A percentile compares a stretch with the other conserved stretches of the same genome.
Evolutionary conservation across 805 yeast species (phyloP).

Genomic region (Groenewaldozyma salmanticensis): DNA sequence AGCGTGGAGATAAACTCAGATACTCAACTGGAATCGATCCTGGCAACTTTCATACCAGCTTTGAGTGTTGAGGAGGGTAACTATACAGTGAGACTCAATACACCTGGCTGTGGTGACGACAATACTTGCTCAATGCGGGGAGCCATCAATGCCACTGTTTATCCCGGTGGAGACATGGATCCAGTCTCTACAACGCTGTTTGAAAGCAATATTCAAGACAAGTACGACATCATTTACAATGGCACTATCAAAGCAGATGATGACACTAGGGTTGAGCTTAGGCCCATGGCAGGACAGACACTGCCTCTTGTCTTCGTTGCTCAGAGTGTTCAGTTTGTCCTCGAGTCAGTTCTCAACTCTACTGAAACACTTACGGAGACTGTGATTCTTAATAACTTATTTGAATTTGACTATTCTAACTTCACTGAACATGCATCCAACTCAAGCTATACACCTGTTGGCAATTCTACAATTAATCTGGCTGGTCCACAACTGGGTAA

Average conservation of each 20-base stretch:
- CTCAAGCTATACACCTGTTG: constrained; percentile 29
- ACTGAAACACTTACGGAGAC: constrained; percentile 21
- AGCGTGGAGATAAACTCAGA: constrained; percentile 22
- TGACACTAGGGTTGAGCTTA: constrained; percentile 36
- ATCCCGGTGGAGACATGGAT: constrained; percentile 34
- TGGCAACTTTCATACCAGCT: constrained; percentile 54
- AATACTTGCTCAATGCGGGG: constrained; percentile 63
- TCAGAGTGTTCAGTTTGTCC: constrained; percentile 45
- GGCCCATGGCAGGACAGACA: constrained; percentile 21
- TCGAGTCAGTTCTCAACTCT: constrained; percentile 5
- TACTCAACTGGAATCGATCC: constrained; percentile 25
- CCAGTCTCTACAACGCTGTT: constrained; percentile 42
- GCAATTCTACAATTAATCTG: constrained; percentile 38
- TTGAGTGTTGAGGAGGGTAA: constrained; percentile 57
- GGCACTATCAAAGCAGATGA: constrained; percentile 50
- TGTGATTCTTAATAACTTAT: constrained; percentile 54
- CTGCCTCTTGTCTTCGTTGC: constrained; percentile 54
- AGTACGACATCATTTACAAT: constrained; percentile 66
- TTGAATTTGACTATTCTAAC: constrained; percentile 70
- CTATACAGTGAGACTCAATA: constrained; percentile 61
- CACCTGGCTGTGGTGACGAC: constrained; percentile 79
- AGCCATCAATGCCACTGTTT: constrained; percentile 64
- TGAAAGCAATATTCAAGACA: constrained; percentile 72
- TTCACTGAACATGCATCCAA: constrained; percentile 35
- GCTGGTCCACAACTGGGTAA: constrained; percentile 30